phyloP scores from a whole-genome alignment of 2,329 filamentous ascomycete genomes.

The Xylariaceae sp. region DNA sequence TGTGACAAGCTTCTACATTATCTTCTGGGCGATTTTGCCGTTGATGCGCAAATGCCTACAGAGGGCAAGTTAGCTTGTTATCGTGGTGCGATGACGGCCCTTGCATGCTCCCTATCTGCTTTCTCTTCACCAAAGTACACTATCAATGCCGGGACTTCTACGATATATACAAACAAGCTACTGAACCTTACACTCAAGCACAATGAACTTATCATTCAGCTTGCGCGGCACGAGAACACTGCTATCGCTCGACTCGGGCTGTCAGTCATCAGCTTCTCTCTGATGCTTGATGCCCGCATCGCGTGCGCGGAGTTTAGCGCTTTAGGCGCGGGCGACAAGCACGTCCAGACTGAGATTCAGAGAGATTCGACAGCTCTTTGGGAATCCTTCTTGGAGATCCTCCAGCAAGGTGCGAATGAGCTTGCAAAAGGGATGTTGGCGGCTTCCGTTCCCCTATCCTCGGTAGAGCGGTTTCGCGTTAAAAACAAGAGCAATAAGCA shows the following conservation, averaged over 20 bases:
- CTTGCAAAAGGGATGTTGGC: slow-evolving; percentile 72
- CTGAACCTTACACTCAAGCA: slow-evolving; percentile 63
- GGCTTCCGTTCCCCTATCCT: slow-evolving; percentile 65
- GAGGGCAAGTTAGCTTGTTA: slow-evolving; percentile 59
- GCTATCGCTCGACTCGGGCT: slow-evolving; percentile 54
- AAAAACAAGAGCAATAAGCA: too few species aligned
- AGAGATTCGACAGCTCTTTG: slow-evolving; percentile 73
- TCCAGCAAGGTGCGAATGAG: slow-evolving; percentile 62
- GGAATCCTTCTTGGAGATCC: slow-evolving; percentile 67
- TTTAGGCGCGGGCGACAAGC: slow-evolving; percentile 51
- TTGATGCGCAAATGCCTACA: slow-evolving; percentile 49
- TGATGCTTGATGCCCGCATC: slow-evolving; percentile 68
- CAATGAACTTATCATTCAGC: slow-evolving; percentile 54
- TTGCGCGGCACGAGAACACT: slow-evolving; percentile 45
- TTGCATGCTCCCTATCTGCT: slow-evolving; percentile 53
- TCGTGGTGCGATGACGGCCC: slow-evolving; percentile 58
- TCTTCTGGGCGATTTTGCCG: slow-evolving; percentile 62
- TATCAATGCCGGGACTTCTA: slow-evolving; percentile 46
- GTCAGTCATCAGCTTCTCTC: slow-evolving; percentile 60
- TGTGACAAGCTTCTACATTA: slow-evolving; percentile 75
- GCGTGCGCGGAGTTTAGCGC: slow-evolving; percentile 64
- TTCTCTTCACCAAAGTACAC: slow-evolving; percentile 45
- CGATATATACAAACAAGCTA: slow-evolving; percentile 60
- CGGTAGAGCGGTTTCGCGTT: slow-evolving; percentile 71
- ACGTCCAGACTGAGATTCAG: slow-evolving; percentile 62